phyloP scores from a whole-genome alignment of 805 yeast genomes.

The Ascoidea rubescens region DNA sequence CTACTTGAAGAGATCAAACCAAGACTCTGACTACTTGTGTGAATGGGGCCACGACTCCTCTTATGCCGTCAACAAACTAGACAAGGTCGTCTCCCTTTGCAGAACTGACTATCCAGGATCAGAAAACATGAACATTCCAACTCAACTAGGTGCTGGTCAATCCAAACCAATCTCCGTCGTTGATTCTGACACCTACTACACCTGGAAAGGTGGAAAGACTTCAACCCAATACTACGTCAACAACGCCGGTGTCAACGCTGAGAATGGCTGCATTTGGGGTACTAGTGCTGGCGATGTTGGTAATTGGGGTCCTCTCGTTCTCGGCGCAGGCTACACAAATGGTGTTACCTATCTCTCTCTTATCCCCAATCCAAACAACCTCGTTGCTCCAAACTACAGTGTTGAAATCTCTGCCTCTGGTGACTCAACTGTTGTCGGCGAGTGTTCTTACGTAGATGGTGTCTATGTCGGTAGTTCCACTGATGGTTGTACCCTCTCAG shows the following conservation, averaged over 20 bases:
- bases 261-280: slow-evolving; percentile 96
- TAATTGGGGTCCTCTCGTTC: slow-evolving; percentile 94
- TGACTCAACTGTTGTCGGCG: slow-evolving; percentile 50
- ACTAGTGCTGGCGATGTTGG: slow-evolving; percentile 65
- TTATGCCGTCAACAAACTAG: slow-evolving; percentile 47
- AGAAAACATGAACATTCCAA: slow-evolving; percentile 95
- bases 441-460: slow-evolving; percentile 74
- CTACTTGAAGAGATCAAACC: slow-evolving; percentile 46
- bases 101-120: slow-evolving; percentile 99
- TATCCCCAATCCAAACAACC: slow-evolving; percentile 92
- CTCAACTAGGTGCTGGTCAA: slow-evolving; percentile 59
- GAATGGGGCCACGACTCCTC: slow-evolving; percentile 65
- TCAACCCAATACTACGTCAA: slow-evolving; percentile 96
- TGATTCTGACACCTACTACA: slow-evolving; percentile 60
- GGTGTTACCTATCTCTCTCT: slow-evolving; percentile 74
- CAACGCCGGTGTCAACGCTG: slow-evolving; percentile 82
- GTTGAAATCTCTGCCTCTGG: slow-evolving; percentile 67
- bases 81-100: slow-evolving; percentile 72
- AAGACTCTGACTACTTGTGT: slow-evolving; percentile 39
- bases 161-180: slow-evolving; percentile 63
- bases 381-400: slow-evolving; percentile 50
- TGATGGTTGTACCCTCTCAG: slow-evolving; percentile 90
- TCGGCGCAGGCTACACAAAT: slow-evolving; percentile 80
- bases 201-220: slow-evolving; percentile 70
- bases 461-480: slow-evolving; percentile 50